phyloP scores from a whole-genome alignment of 345 rosid species.

The Eucalyptus marginata region DNA sequence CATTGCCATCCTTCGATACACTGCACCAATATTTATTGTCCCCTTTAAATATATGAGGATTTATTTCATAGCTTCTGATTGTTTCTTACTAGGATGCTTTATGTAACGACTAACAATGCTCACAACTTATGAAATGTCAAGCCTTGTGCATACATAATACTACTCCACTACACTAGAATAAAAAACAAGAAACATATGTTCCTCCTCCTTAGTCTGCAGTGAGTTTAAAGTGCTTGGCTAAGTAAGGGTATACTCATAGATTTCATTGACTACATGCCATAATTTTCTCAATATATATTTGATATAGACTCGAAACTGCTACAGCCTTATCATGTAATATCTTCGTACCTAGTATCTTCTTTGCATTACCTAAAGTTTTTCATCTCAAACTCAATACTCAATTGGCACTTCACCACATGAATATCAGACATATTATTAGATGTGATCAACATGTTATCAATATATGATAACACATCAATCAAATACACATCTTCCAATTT shows the following conservation, averaged over 20 bases:
- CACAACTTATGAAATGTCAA: neutral
- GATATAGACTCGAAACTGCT: no score
- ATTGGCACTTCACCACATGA: neutral
- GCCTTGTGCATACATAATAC: rapidly evolving
- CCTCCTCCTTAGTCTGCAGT: no score
- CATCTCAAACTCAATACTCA: no score
- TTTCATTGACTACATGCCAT: neutral
- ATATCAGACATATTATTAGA: no score
- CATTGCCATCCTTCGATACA: neutral
- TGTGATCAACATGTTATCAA: neutral
- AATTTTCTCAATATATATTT: neutral
- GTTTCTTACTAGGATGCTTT: neutral
- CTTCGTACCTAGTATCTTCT: neutral
- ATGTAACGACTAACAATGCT: neutral
- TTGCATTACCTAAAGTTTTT: no score
- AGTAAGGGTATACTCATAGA: neutral
- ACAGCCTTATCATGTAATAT: neutral
- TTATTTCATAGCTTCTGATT: neutral
- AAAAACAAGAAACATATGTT: no score
- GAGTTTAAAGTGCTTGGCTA: no score
- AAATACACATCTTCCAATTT: neutral
- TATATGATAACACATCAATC: neutral
- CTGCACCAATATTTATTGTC: neutral
- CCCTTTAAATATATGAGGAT: neutral
- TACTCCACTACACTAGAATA: no score